Base-by-base conservation (phyloP, 371 early-diverging fungal genomes). In the Apophysomyces variabilis region DNA sequence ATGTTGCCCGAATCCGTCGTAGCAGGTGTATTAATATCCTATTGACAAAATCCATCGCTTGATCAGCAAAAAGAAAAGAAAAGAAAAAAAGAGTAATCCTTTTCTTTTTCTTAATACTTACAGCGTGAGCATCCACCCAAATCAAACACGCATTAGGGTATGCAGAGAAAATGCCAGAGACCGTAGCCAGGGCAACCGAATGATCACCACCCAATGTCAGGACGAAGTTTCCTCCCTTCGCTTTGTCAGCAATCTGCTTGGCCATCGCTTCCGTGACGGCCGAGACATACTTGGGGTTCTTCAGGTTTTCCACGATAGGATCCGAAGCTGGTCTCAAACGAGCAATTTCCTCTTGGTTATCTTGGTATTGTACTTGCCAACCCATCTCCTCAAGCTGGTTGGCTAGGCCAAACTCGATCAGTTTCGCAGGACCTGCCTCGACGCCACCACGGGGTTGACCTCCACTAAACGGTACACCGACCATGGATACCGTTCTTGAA, bases 81-180 rank as follows among this genome's bases (percentile, higher is more conserved):
- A 26, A 26, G 26, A 26, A 26, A 26, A 26, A 1, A 26, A 26
- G 32, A 26, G 32, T 3, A 3, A 26, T 26, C 32, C 32, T 26
- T 26, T 26, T 26, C 18, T 26, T 26, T 26, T 3, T 3, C 32
- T 26, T 3, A 26, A 26, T 26, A 80, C 89, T 83, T 87, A 94
- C 95, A 60, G 96, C 94, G 71, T 99, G 98, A 18, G 97, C 98
- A 76, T 99, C 97, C 21, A 99, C 90, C 99, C 99, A 99, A 63
- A 99, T 85, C 64, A 99, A 89, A 66, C 96, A 93, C 41, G 97
- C 86, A 66, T 96, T 85, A 66, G 87, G 85, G 78, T 97, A 86
- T 36, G 90, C 92, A 26, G 88, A 73, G 37, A 94, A 82, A 18
- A 91, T 88, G 60, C 97, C 98, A 41, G 92, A 86, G 8, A 96